These are phyloP conservation scores for Pleurotus tuoliensis DNA, from an alignment of 768 basidiomycete species.

Conservation along the genomic window DNA sequence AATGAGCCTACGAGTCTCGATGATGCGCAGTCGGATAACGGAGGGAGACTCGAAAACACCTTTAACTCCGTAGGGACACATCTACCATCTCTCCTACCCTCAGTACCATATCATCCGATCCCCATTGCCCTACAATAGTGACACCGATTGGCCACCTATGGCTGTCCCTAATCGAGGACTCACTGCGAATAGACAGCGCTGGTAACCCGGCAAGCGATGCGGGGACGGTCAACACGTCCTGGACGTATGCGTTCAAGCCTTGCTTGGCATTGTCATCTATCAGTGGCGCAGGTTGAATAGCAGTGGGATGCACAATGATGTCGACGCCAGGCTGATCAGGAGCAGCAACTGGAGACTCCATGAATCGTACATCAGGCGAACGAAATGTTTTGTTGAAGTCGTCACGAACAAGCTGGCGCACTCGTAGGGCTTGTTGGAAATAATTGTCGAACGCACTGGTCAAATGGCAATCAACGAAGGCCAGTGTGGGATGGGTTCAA, in stretches of 20 bases:
- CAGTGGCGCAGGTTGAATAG: slow-evolving; percentile 78
- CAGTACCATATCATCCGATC: slow-evolving; percentile 60
- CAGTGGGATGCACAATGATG: slow-evolving; percentile 81
- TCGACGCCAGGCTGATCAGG: slow-evolving; percentile 48
- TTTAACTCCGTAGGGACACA: not conserved
- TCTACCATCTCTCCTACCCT: slow-evolving; percentile 49
- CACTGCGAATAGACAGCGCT: slow-evolving; percentile 61
- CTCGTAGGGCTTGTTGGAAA: slow-evolving; percentile 86
- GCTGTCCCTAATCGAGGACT: slow-evolving; percentile 29
- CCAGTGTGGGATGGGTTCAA: not conserved
- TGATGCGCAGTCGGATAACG: too few species aligned
- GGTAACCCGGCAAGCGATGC: slow-evolving; percentile 90
- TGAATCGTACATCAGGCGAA: slow-evolving; percentile 37
- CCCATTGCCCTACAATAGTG: slow-evolving; percentile 88
- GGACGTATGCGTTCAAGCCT: slow-evolving; percentile 60
- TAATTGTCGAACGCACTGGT: slow-evolving; percentile 94
- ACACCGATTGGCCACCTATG: slow-evolving; percentile 83
- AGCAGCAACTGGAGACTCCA: not conserved
- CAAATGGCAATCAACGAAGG: not conserved
- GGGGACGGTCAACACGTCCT: slow-evolving; percentile 90
- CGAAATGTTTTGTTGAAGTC: slow-evolving; percentile 77
- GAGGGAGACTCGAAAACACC: too few species aligned
- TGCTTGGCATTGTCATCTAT: slow-evolving; percentile 23
- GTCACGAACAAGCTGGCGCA: slow-evolving; percentile 63
- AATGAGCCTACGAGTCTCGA: too few species aligned